These are phyloP conservation scores for Metschnikowia cerradonensis DNA, from an alignment of 805 yeast genomes.

Conservation along the genomic window DNA sequence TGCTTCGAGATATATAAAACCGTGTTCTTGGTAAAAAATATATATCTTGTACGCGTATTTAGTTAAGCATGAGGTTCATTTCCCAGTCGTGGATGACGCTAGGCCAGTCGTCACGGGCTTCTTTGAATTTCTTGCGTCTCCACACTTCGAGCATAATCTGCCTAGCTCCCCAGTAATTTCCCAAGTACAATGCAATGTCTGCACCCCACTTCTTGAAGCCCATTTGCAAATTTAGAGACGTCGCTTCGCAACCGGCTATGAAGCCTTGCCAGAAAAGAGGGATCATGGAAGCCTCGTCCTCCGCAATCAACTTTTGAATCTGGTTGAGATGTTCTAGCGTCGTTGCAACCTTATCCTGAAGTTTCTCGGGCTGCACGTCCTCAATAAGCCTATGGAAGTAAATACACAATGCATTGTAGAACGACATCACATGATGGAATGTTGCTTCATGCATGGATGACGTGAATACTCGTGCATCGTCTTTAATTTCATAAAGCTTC, in stretches of 20 bases:
- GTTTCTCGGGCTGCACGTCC: slow-evolving; percentile 47
- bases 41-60: background rate
- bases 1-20: too few species aligned
- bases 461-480: slow-evolving; percentile 29
- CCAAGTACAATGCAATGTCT: slow-evolving; percentile 50
- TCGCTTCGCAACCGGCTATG: slow-evolving; percentile 80
- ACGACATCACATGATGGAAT: slow-evolving; percentile 75
- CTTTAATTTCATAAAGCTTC: slow-evolving; percentile 40
- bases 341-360: slow-evolving; percentile 59
- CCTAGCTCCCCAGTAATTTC: slow-evolving; percentile 83
- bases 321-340: slow-evolving; percentile 62
- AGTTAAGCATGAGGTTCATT: slow-evolving; percentile 72
- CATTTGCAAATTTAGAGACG: slow-evolving; percentile 51
- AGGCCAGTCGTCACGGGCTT: slow-evolving; percentile 66
- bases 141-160: slow-evolving; percentile 85
- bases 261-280: slow-evolving; percentile 90
- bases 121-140: slow-evolving; percentile 63
- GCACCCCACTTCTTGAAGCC: slow-evolving; percentile 74
- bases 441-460: slow-evolving; percentile 66
- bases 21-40: too few species aligned
- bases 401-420: slow-evolving; percentile 66
- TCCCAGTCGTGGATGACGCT: slow-evolving; percentile 80
- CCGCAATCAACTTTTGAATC: slow-evolving; percentile 54
- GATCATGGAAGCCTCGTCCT: slow-evolving; percentile 55
- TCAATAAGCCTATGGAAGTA: slow-evolving; percentile 66